Base-by-base conservation (phyloP, 495 filamentous ascomycete genomes). In the Rusavskia elegans region DNA sequence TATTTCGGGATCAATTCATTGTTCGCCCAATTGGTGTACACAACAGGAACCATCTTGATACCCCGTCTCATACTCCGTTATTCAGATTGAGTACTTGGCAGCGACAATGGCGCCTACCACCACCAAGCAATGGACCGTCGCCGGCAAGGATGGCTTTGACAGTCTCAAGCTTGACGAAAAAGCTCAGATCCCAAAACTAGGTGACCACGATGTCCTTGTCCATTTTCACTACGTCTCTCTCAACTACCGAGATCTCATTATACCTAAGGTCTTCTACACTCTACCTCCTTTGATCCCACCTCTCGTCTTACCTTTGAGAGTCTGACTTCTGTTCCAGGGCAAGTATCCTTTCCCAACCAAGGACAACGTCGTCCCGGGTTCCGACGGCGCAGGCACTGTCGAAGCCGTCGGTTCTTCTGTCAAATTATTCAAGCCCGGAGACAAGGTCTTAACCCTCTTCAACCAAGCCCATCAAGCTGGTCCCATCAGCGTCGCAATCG, bases 181-280 rank as follows among this genome's bases (percentile, higher is more conserved):
- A 11, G 73, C 64, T 0, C 63, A 73, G 0, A 59, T 87, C 37
- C 83, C 84, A 11, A 62, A 77, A 52, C 57, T 81, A 6, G 81
- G 80, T 41, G 83, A 85, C 37, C 75, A 76, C 49, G 83, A 88
- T 37, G 81, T 87, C 3, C 70, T 89, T n/a, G 79, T 94, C 59
- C 82, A 81, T 66, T 68, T 90, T 14, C 71, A 81, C 51, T 85
- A 76, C 20, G 83, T 78, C 1, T 88, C 87, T 2, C 70, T 94
- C 51, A 93, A 94, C 64, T 94, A 84, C 67, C 79, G 87, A 50
- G 87, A 92, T 59, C 66, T 90, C 48, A 75, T 84, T 55, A 89
- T 94, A 56, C 77, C 84, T 5, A 73, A 73, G 71, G 80, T 78
- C 25, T 65, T 19, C 55, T 39, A 38, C 44, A 21, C 23, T 16